Base-by-base conservation (phyloP, 1,284 basidiomycete genomes). In the Rhizoctonia solani region DNA sequence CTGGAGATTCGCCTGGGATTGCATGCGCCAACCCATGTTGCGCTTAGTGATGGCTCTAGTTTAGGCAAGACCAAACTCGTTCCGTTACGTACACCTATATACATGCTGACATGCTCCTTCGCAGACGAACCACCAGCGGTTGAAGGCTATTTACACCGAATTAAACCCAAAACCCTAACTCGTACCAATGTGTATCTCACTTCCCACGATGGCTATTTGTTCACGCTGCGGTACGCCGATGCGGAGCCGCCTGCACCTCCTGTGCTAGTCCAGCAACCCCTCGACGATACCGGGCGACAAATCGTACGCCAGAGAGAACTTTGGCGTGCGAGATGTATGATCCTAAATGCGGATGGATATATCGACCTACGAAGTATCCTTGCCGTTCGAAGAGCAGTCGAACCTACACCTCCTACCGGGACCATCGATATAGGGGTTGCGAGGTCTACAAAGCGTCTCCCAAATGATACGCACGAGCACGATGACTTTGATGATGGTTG, bases 101-200 rank as follows among this genome's bases (percentile, higher is more conserved):
- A 23, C 21, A 25, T 25, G 9, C 14, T 32, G 16, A 46, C 37
- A 21, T 16, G 8, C 16, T 30, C 1, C 8, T 30, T 25, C 39
- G 25, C 11, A 65, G 61, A 81, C 19, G 90, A 94, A 74, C 92
- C 92, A 1, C 84, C 86, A 0, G 83, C 85, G 0, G 78, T 94
- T 50, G 92, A 95, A 76, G 92, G 92, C 1, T 94, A 89, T 76
- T 77, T 93, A 37, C 83, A 89, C 67, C 86, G 88, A 58, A 82
- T 93, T 73, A 84, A 83, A 69, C 81, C 85, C 0, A 85, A 85
- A 66, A 81, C 84, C 34, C 85, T 87, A 70, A 75, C 78, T 30
- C 85, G 82, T 68, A 85, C 87, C 55, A 79, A 81, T 6, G 74
- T 89, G 5, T 95, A 94, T 76, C 79, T 95, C 19, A 79, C 83